phyloP scores from a whole-genome alignment of 2,329 filamentous ascomycete species.

The Aspergillus udagawae region DNA sequence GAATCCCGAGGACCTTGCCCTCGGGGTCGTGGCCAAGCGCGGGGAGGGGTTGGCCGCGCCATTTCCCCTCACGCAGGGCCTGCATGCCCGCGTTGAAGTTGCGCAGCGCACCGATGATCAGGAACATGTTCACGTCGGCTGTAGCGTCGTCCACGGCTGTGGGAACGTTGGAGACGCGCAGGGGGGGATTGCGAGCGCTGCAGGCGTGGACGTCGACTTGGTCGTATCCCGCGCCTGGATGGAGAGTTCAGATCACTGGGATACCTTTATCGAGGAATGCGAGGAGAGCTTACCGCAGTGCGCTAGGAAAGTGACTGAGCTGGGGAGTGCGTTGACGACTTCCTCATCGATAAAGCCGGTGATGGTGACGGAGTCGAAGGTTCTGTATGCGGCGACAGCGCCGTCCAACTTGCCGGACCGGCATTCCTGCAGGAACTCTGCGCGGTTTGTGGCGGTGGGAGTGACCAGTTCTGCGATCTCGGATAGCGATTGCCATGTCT shows the following conservation, averaged over 20 bases:
- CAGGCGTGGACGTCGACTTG: conserved; percentile 72
- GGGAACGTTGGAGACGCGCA: conserved; percentile 78
- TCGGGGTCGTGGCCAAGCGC: conserved; percentile 71
- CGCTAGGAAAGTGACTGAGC: conserved; percentile 35
- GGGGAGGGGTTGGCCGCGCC: conserved; percentile 55
- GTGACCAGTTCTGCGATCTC: conserved; percentile 62
- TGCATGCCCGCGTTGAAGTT: conserved; percentile 66
- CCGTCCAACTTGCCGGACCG: conserved; percentile 62
- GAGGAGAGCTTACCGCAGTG: conserved; percentile 33
- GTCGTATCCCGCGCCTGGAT: conserved; percentile 75
- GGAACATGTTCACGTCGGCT: conserved; percentile 74
- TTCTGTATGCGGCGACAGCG: conserved; percentile 64
- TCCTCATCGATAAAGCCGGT: conserved; percentile 70
- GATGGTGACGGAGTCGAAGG: conserved; percentile 59
- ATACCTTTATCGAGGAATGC: background rate
- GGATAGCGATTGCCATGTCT: conserved; percentile 60
- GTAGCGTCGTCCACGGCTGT: conserved; percentile 77
- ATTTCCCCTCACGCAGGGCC: conserved; percentile 62
- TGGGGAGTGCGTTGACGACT: conserved; percentile 53
- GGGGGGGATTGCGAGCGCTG: conserved; percentile 53
- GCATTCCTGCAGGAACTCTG: conserved; percentile 67
- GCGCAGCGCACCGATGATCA: conserved; percentile 74
- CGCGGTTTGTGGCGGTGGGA: conserved; percentile 58
- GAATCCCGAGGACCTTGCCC: conserved; percentile 72
- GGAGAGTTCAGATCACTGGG: background rate